Percentiles rank a stretch among this genome's conserved stretches.
phyloP scores from a whole-genome alignment of 495 filamentous ascomycete genomes.

The Xylaria curta region DNA sequence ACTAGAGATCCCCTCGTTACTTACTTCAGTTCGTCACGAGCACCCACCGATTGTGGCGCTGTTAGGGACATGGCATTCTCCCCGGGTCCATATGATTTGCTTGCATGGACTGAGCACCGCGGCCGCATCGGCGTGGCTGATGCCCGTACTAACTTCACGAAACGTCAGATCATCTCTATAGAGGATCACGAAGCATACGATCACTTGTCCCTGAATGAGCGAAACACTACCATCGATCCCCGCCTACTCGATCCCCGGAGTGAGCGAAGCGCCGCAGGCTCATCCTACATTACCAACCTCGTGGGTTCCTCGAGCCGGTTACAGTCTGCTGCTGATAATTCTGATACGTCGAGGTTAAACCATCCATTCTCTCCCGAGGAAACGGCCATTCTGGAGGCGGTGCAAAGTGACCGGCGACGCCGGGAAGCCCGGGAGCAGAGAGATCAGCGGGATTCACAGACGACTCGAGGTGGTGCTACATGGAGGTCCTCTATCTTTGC shows the following conservation, averaged over 20 bases:
- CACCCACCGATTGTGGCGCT: constrained; percentile 70
- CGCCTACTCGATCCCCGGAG: constrained; percentile 49
- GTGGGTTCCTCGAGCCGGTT: constrained; percentile 22
- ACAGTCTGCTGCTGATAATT: constrained; percentile 29
- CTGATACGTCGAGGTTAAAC: constrained; percentile 39
- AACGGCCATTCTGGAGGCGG: constrained; percentile 53
- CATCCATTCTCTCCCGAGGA: constrained; percentile 54
- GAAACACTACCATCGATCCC: constrained; percentile 55
- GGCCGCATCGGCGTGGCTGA: constrained; percentile 86
- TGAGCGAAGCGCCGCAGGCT: constrained; percentile 43
- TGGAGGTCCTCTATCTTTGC: constrained; percentile 34
- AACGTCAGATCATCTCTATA: constrained; percentile 75
- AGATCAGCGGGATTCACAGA: constrained; percentile 36
- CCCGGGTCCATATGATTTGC: constrained; percentile 85
- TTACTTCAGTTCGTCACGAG: constrained; percentile 62
- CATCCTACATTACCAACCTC: constrained; percentile 38
- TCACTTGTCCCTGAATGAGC: constrained; percentile 51
- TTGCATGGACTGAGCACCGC: constrained; percentile 92
- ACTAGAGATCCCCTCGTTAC: constrained; percentile 49
- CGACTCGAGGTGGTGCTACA: constrained; percentile 23
- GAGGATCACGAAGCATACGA: constrained; percentile 65
- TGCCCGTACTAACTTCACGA: constrained; percentile 74
- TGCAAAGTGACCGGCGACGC: constrained; percentile 55
- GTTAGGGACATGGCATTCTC: constrained; percentile 91
- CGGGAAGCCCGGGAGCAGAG: constrained; percentile 41